A percentile compares a stretch with the other conserved stretches of the same genome.
phyloP scores from a whole-genome alignment of 768 basidiomycete genomes.

The Daedalea quercina region DNA sequence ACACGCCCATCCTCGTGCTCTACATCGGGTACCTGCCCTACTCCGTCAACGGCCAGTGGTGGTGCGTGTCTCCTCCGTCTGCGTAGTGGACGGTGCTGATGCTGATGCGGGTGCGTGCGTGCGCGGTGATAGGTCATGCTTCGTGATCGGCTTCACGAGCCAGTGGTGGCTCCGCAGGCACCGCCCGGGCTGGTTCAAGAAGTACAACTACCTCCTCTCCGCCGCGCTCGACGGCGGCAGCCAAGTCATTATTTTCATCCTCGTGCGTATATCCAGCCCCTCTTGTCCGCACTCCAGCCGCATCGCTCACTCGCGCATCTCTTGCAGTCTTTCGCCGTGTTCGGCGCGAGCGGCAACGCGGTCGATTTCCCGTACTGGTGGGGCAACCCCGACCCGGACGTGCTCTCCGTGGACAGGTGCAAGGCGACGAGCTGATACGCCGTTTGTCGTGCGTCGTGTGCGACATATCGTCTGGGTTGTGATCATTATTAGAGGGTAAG shows the following conservation, averaged over 20 bases:
- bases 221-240: constrained; percentile 44
- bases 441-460: not conserved
- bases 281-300: constrained; percentile 9
- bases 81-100: too few relatives aligned
- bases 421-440: not conserved
- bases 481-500: too few relatives aligned
- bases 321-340: constrained; percentile 27
- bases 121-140: constrained; percentile 28
- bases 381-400: constrained; percentile 7
- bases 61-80: too few relatives aligned
- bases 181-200: constrained; percentile 41
- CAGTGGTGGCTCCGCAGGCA: constrained; percentile 44
- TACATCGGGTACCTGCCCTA: constrained; percentile 36
- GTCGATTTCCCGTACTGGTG: constrained; percentile 43
- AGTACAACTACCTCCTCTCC: constrained; percentile 42
- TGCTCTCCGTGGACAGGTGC: not conserved
- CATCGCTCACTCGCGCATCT: not conserved
- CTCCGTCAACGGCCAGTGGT: constrained; percentile 50
- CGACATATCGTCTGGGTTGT: too few relatives aligned
- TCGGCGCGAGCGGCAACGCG: constrained; percentile 36
- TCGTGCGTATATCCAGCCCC: constrained; percentile 25
- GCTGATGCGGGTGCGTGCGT: not conserved
- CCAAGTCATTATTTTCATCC: constrained; percentile 43
- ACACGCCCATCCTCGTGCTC: constrained; percentile 38
- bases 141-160: constrained; percentile 41